Conservation (phyloP, 306 rosid species). For the Ziziphus jujuba region DNA sequence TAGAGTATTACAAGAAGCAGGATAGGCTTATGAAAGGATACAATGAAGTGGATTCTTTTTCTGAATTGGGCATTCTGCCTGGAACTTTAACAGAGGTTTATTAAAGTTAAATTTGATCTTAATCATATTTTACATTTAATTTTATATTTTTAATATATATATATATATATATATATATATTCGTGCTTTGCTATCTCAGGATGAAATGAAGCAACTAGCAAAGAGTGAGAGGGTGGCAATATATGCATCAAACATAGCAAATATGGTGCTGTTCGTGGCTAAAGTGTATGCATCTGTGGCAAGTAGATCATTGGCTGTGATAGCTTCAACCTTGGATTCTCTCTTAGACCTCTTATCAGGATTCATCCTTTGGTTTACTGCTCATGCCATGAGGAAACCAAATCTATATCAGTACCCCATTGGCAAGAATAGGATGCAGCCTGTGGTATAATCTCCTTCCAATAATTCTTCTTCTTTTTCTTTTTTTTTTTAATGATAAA, state of each 20-base stretch:
- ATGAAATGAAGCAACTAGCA: constrained; percentile 43
- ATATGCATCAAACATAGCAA: constrained; percentile 67
- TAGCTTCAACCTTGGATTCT: constrained; percentile 93
- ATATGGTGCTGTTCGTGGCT: constrained; percentile 69
- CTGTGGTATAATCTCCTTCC: constrained; percentile 51
- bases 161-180: too few species aligned
- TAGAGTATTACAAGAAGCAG: constrained; percentile 79
- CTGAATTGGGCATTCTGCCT: constrained; percentile 57
- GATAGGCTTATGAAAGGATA: constrained; percentile 68
- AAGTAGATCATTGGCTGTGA: constrained; percentile 95
- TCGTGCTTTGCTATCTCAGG: constrained; percentile 10
- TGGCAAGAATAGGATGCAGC: constrained; percentile 93
- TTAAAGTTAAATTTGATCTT: too few species aligned
- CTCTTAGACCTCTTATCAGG: constrained; percentile 92
- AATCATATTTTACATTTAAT: too few species aligned
- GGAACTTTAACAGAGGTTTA: constrained; percentile 55
- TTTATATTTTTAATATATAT: too few species aligned
- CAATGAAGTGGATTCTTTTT: constrained; percentile 65
- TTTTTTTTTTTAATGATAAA: background rate
- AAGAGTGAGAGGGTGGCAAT: constrained; percentile 65
- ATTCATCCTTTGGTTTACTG: constrained; percentile 86
- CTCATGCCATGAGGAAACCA: constrained; percentile 79
- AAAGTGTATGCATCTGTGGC: constrained; percentile 75
- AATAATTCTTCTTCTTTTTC: background rate
- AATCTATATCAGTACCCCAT: constrained; percentile 68